Evolutionary conservation across 208 protist genomes (phyloP).

Genomic region (Acanthamoeba rhysodes): DNA sequence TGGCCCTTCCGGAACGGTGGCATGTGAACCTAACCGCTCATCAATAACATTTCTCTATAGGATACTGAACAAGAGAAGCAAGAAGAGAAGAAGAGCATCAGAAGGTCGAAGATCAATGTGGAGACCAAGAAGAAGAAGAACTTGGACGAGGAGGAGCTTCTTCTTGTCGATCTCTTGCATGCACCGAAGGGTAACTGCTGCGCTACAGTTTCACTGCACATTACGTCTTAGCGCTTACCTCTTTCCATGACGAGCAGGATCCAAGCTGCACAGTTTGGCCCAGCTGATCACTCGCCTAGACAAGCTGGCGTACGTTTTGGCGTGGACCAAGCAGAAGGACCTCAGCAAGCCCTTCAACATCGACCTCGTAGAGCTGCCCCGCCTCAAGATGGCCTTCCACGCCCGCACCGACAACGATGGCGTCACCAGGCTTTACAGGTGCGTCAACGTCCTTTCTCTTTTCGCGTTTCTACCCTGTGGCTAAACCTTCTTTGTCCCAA

Average conservation of each 20-base stretch:
- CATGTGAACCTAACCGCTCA: not conserved
- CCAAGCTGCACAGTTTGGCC: slow-evolving; percentile 81
- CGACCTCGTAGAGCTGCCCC: slow-evolving; percentile 93
- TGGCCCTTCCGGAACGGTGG: too few species aligned
- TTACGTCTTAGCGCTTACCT: not conserved
- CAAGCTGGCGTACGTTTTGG: slow-evolving; percentile 93
- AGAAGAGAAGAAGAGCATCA: slow-evolving; percentile 67
- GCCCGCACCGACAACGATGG: slow-evolving; percentile 88
- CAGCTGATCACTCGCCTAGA: slow-evolving; percentile 90
- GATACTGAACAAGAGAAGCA: slow-evolving; percentile 52
- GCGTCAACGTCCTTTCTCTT: slow-evolving; percentile 85
- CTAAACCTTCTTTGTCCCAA: not conserved
- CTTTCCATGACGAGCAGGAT: not conserved
- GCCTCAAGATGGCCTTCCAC: slow-evolving; percentile 93
- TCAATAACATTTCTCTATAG: not conserved
- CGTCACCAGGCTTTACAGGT: slow-evolving; percentile 87
- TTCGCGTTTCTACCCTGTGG: not conserved
- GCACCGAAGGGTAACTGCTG: slow-evolving; percentile 69
- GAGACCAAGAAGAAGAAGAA: slow-evolving; percentile 73
- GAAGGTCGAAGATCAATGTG: slow-evolving; percentile 57
- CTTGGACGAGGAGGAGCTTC: slow-evolving; percentile 82
- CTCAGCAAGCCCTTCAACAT: slow-evolving; percentile 82
- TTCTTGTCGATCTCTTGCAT: slow-evolving; percentile 87
- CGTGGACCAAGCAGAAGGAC: slow-evolving; percentile 89
- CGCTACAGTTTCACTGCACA: not conserved